Evolutionary conservation across 1,284 basidiomycete species (phyloP).

Genomic region (Apiotrichum akiyoshidainum): DNA sequence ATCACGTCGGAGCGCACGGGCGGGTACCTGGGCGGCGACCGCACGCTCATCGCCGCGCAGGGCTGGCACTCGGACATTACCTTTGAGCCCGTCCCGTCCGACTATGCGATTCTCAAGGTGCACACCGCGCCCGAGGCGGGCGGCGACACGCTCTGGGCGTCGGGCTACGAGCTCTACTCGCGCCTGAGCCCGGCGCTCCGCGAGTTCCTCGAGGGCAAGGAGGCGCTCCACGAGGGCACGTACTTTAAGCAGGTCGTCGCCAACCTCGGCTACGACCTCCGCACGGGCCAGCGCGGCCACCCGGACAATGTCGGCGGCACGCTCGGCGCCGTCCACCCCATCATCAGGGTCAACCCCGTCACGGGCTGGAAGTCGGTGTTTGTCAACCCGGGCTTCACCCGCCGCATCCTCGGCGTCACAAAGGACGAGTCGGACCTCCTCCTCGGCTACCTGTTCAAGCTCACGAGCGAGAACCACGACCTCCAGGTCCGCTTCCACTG

Average conservation of each 20-base stretch:
- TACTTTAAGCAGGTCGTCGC: slow-evolving; percentile 53
- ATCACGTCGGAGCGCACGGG: slow-evolving; percentile 55
- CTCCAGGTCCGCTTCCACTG: slow-evolving; percentile 52
- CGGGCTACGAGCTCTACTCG: slow-evolving; percentile 63
- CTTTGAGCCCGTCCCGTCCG: slow-evolving; percentile 64
- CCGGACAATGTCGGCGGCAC: slow-evolving; percentile 60
- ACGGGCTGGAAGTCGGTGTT: slow-evolving; percentile 76
- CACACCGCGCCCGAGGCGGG: slow-evolving; percentile 57
- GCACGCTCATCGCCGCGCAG: neutral
- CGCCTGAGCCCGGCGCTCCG: slow-evolving; percentile 59
- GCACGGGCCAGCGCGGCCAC: slow-evolving; percentile 51
- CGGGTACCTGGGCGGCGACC: slow-evolving; percentile 57
- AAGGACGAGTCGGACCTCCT: slow-evolving; percentile 56
- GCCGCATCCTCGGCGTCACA: slow-evolving; percentile 60
- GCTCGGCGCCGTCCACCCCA: slow-evolving; percentile 63
- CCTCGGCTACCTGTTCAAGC: slow-evolving; percentile 49
- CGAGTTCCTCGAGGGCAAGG: slow-evolving; percentile 59
- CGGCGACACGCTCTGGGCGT: slow-evolving; percentile 54
- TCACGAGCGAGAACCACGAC: slow-evolving; percentile 52
- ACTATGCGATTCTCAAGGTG: slow-evolving; percentile 61
- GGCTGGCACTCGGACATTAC: slow-evolving; percentile 58
- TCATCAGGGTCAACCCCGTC: slow-evolving; percentile 50
- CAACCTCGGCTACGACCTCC: neutral
- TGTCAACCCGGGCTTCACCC: slow-evolving; percentile 63
- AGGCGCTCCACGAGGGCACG: slow-evolving; percentile 58